Conservation (phyloP, 306 rosid species). For the Prunus padus region DNA sequence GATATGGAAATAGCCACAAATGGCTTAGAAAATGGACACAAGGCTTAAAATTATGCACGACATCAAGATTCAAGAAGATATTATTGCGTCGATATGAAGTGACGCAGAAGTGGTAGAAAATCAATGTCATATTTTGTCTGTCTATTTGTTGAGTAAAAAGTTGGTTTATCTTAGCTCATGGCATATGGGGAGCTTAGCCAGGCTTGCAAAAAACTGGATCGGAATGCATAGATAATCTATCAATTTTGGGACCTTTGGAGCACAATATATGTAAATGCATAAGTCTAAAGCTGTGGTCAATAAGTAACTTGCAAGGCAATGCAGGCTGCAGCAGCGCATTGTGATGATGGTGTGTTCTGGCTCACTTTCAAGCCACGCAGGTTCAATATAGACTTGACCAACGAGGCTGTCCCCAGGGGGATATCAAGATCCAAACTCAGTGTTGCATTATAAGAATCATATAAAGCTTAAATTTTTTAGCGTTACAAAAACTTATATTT, state of each 20-base stretch:
- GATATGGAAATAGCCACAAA: not conserved
- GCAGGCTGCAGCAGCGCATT: not conserved
- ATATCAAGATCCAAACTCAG: not conserved
- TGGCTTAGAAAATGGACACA: not conserved
- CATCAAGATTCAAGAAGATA: not conserved
- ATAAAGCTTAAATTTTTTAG: too few relatives aligned
- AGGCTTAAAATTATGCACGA: not conserved
- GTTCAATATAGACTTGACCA: too few relatives aligned
- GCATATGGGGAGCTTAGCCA: too few relatives aligned
- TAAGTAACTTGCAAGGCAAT: constrained; percentile 6
- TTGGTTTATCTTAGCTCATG: too few relatives aligned
- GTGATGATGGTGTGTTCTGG: not conserved
- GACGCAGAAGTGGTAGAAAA: not conserved
- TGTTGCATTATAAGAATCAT: too few relatives aligned
- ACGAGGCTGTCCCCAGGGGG: not conserved
- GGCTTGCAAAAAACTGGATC: too few relatives aligned
- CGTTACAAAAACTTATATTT: too few relatives aligned
- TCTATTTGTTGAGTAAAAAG: too few relatives aligned
- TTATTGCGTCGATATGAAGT: not conserved
- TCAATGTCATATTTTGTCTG: too few relatives aligned
- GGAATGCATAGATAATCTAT: not conserved
- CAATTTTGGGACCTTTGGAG: not conserved
- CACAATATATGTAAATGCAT: not conserved
- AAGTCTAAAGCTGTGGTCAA: not conserved
- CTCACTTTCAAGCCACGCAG: constrained; percentile 12